Conservation (phyloP, 768 basidiomycete species). For the Amanita thiersii region DNA sequence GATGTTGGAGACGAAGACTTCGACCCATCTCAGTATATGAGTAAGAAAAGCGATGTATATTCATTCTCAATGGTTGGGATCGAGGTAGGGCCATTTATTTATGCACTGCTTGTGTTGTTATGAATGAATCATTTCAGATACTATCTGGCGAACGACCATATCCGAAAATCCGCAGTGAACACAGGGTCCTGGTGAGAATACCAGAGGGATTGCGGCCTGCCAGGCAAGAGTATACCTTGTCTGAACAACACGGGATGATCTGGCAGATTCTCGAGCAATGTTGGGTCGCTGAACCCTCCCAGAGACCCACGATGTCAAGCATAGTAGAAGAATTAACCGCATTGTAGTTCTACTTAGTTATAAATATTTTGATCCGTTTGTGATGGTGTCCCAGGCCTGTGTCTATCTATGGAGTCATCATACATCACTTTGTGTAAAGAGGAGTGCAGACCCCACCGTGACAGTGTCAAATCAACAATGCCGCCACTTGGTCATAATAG, state of each 20-base stretch:
- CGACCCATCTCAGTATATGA: conserved; percentile 36
- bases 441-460: no score
- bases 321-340: no score
- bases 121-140: not conserved
- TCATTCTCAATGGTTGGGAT: conserved; percentile 48
- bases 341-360: no score
- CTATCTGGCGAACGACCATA: conserved; percentile 1
- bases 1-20: conserved; percentile 23
- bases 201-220: conserved; percentile 2
- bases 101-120: no score
- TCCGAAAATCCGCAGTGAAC: not conserved
- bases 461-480: no score
- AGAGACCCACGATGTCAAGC: conserved; percentile 33
- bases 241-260: conserved; percentile 13
- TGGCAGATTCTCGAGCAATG: conserved; percentile 38
- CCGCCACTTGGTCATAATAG: no score
- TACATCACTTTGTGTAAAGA: no score
- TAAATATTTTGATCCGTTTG: no score
- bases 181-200: not conserved
- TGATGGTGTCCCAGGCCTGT: no score
- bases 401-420: no score
- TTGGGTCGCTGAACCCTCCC: conserved; percentile 30
- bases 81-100: not conserved
- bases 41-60: conserved; percentile 43
- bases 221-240: not conserved